Base-by-base conservation (phyloP, 805 yeast species). In the Zygoascus biomembranicola region DNA sequence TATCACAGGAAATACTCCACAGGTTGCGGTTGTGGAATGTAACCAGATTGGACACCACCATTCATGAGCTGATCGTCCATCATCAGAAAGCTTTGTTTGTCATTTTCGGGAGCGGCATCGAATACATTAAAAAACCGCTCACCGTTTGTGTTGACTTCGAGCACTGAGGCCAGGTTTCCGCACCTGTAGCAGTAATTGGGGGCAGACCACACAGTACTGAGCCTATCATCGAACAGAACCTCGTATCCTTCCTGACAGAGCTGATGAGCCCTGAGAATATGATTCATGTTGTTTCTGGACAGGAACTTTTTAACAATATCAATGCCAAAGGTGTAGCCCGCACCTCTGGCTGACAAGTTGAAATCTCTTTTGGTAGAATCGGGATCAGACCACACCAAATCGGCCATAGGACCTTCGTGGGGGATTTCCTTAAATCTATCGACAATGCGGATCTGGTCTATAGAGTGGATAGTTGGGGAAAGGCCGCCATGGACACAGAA, bases 321-420 rank as follows among this genome's bases (percentile, higher is more conserved):
- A 43, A 81, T 74, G 18, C 99, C 99, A 74, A 94, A 94, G 20
- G 94, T 87, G 68, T 92, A 94, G 4, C 99, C 99, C 1, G 99
- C 99, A 43, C 99, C 99, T 63, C 99, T 71, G 1, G 99, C 96
- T 32, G 90, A 82, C 19, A 94, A 78, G 59, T 90, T 84, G 68
- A 94, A 94, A 63, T 90, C 96, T 2, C 69, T 69, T 51, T 74
- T 75, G 53, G 85, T 87, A 32, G 87, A 85, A 68, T 95, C 98
- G 0, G 99, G 99, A 65, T 94, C 99, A 20, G 94, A 84, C 99
- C 99, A 94, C 18, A 94, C 98, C 50, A 94, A 73, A 68, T 94
- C 99, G 1, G 99, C 99, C 97, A 94, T 94, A 14, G 97, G 96
- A 0, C 99, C 99, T 67, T 94, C 99, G 62, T 95, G 99, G 0